Percentiles rank a stretch among this genome's conserved stretches.
These are phyloP conservation scores for Clavispora fructus DNA, from an alignment of 805 yeast species.

Conservation along the genomic window DNA sequence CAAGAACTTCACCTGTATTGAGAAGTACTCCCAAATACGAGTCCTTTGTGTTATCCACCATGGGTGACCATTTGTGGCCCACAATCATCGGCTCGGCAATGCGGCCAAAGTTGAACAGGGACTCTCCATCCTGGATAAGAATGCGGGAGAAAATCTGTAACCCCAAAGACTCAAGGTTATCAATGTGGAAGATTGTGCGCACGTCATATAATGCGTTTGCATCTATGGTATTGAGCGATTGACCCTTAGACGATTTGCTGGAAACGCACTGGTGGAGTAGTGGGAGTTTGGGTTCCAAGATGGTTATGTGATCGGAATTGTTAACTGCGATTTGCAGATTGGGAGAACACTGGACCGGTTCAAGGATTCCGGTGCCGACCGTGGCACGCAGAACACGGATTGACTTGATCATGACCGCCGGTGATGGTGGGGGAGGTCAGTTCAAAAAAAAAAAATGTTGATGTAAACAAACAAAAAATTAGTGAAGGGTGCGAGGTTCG, in stretches of 20 bases:
- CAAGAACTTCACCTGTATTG: slow-evolving; percentile 34
- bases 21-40: slow-evolving; percentile 29
- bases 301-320: slow-evolving; percentile 25
- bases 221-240: slow-evolving; percentile 10
- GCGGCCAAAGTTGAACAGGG: slow-evolving; percentile 24
- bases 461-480: slow-evolving; percentile 19
- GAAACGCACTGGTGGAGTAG: slow-evolving; percentile 22
- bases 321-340: slow-evolving; percentile 35
- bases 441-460: not conserved
- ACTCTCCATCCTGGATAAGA: slow-evolving; percentile 21
- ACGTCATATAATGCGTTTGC: slow-evolving; percentile 22
- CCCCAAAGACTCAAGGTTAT: slow-evolving; percentile 22
- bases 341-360: slow-evolving; percentile 31
- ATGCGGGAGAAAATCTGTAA: slow-evolving; percentile 25
- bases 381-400: slow-evolving; percentile 10
- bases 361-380: slow-evolving; percentile 11
- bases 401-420: slow-evolving; percentile 3
- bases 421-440: not conserved
- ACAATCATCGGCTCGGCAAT: slow-evolving; percentile 30
- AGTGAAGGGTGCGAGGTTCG: slow-evolving; percentile 50
- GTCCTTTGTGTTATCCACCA: slow-evolving; percentile 19
- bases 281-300: slow-evolving; percentile 37
- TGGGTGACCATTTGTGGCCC: slow-evolving; percentile 31
- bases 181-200: slow-evolving; percentile 22
- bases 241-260: not conserved